Percentiles rank a stretch among this genome's conserved stretches.
These are phyloP conservation scores for Rhodotorula graminis DNA, from an alignment of 768 basidiomycete genomes.

Conservation along the genomic window DNA sequence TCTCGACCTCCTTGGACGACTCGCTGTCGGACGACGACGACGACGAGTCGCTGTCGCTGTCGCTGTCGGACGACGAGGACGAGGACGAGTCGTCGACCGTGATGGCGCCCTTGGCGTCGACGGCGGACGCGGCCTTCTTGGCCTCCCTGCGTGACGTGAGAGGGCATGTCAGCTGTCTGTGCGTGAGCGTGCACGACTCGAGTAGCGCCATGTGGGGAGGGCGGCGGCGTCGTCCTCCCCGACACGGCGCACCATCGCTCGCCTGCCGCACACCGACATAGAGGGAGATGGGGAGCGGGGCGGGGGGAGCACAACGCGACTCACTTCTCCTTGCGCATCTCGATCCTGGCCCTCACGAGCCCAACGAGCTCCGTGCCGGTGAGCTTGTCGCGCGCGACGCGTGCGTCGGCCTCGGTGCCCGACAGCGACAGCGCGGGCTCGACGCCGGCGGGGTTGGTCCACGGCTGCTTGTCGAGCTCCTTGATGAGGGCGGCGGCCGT, in stretches of 20 bases:
- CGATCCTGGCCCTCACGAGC: conserved; percentile 28
- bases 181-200: too few species aligned
- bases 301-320: neutral
- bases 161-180: neutral
- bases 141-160: neutral
- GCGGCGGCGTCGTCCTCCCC: too few species aligned
- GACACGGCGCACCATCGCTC: too few species aligned
- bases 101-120: neutral
- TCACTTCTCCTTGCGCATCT: conserved; percentile 14
- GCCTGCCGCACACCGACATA: too few species aligned
- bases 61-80: conserved; percentile 5
- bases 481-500: conserved; percentile 36
- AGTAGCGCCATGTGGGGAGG: too few species aligned
- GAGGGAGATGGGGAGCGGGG: too few species aligned
- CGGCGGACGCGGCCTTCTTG: neutral
- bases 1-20: conserved; percentile 29
- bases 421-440: neutral
- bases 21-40: conserved; percentile 26
- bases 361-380: conserved; percentile 17
- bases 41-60: conserved; percentile 1
- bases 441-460: conserved; percentile 6
- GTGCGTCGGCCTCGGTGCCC: conserved; percentile 13
- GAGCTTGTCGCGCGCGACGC: neutral
- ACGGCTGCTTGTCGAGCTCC: conserved; percentile 28
- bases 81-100: neutral